These are phyloP conservation scores for Psilocybe tampanensis DNA, from an alignment of 768 basidiomycete genomes.

Conservation along the genomic window DNA sequence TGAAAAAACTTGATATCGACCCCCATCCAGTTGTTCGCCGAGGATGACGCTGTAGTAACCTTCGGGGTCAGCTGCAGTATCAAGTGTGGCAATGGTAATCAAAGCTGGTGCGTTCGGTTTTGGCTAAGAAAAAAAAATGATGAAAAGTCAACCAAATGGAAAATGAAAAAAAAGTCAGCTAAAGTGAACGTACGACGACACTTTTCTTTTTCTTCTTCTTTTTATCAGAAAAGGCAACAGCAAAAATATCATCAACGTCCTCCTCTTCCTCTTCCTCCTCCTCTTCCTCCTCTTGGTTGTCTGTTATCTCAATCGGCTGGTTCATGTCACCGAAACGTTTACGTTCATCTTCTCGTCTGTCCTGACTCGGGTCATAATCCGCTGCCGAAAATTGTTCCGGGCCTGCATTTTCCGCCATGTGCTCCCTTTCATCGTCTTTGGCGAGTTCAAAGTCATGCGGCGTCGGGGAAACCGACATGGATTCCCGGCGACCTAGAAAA, in stretches of 20 bases:
- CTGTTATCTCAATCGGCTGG: constrained; percentile 44
- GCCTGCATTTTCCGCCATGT: constrained; percentile 45
- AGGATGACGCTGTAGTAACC: constrained; percentile 95
- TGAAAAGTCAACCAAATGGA: background rate
- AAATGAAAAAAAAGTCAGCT: background rate
- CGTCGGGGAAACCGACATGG: constrained; percentile 60
- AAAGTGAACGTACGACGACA: constrained; percentile 43
- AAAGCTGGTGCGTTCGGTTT: constrained; percentile 59
- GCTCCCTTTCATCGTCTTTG: constrained; percentile 61
- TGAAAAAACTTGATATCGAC: constrained; percentile 92
- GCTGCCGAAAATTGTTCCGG: constrained; percentile 85
- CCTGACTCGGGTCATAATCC: constrained; percentile 82
- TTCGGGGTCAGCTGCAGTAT: constrained; percentile 91
- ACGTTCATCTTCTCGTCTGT: constrained; percentile 83
- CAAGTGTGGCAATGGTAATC: constrained; percentile 71
- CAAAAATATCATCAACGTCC: constrained; percentile 96
- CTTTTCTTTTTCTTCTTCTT: constrained; percentile 57
- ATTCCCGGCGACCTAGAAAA: constrained; percentile 48
- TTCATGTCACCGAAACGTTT: constrained; percentile 53
- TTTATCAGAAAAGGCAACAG: constrained; percentile 53
- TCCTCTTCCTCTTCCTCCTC: constrained; percentile 78
- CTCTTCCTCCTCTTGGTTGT: constrained; percentile 56
- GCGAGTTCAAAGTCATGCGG: constrained; percentile 66
- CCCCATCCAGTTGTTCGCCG: constrained; percentile 91
- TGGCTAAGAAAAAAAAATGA: constrained; percentile 23